Conservation (phyloP, 2,329 filamentous ascomycete genomes). For the Penicillium sp. region DNA sequence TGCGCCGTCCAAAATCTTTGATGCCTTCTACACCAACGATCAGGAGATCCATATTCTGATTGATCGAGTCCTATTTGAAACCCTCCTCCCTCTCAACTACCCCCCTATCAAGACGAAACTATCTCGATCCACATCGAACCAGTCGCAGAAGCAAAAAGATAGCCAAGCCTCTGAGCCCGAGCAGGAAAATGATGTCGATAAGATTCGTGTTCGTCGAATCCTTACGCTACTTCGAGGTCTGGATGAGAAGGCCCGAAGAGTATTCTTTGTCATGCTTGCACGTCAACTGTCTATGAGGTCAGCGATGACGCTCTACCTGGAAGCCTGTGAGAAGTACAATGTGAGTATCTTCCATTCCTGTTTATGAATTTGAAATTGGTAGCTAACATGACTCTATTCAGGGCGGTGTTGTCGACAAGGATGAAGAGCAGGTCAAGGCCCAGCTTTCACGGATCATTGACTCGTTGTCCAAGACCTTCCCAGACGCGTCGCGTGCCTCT, state of each 20-base stretch:
- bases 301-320: slow-evolving; percentile 76
- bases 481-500: slow-evolving; percentile 73
- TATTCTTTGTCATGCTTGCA: slow-evolving; percentile 84
- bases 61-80: slow-evolving; percentile 84
- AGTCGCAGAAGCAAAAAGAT: slow-evolving; percentile 61
- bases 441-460: slow-evolving; percentile 75
- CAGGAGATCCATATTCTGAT: slow-evolving; percentile 82
- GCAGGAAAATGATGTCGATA: slow-evolving; percentile 54
- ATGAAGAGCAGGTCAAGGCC: slow-evolving; percentile 69
- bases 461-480: slow-evolving; percentile 75
- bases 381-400: slow-evolving; percentile 23
- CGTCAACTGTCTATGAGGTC: slow-evolving; percentile 77
- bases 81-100: slow-evolving; percentile 85
- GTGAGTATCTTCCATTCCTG: slow-evolving; percentile 35
- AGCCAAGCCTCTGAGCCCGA: slow-evolving; percentile 46
- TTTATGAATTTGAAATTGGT: slow-evolving; percentile 11
- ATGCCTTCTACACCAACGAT: slow-evolving; percentile 89
- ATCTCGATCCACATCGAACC: slow-evolving; percentile 54
- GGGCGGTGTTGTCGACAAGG: slow-evolving; percentile 76
- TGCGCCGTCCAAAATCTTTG: slow-evolving; percentile 84
- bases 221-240: slow-evolving; percentile 80
- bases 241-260: slow-evolving; percentile 77
- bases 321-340: slow-evolving; percentile 87
- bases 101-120: slow-evolving; percentile 69
- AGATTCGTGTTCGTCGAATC: slow-evolving; percentile 81